A percentile compares a stretch with the other conserved stretches of the same genome.
Evolutionary conservation across 1,284 basidiomycete genomes (phyloP).

Genomic region (Microbotryum silenes-acaulis): DNA sequence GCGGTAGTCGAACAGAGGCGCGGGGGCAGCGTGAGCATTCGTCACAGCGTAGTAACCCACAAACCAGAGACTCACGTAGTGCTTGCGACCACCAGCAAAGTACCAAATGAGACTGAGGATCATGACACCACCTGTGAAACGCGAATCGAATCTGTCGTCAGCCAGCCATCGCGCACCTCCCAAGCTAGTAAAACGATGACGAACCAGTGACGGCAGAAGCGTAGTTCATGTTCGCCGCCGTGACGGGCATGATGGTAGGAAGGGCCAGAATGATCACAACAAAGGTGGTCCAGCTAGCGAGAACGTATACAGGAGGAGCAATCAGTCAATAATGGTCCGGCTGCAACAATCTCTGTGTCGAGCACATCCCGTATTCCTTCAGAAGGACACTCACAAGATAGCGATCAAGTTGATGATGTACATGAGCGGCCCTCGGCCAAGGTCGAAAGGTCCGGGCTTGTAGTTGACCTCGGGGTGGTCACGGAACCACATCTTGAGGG

Average conservation of each 20-base stretch:
- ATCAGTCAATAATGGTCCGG: no score
- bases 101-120: conserved; percentile 44
- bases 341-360: no score
- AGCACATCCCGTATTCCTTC: no score
- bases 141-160: conserved; percentile 32
- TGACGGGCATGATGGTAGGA: conserved; percentile 63
- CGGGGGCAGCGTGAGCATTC: no score
- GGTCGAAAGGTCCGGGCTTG: conserved; percentile 80
- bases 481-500: conserved; percentile 56
- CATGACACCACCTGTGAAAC: conserved; percentile 42
- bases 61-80: conserved; percentile 35
- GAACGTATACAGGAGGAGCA: no score
- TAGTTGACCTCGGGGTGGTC: conserved; percentile 75
- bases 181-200: background rate
- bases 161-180: conserved; percentile 1
- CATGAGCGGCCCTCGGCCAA: conserved; percentile 64
- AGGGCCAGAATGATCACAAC: conserved; percentile 45
- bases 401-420: conserved; percentile 54
- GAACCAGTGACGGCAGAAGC: conserved; percentile 53
- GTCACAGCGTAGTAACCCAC: no score
- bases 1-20: no score
- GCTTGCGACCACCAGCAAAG: conserved; percentile 40
- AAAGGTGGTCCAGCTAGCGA: conserved; percentile 41
- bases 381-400: conserved; percentile 40
- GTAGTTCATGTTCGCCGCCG: conserved; percentile 65